Evolutionary conservation across 345 rosid genomes (phyloP), one percentile per base, ranked within the genome.

Genomic region (Theobroma cacao): DNA sequence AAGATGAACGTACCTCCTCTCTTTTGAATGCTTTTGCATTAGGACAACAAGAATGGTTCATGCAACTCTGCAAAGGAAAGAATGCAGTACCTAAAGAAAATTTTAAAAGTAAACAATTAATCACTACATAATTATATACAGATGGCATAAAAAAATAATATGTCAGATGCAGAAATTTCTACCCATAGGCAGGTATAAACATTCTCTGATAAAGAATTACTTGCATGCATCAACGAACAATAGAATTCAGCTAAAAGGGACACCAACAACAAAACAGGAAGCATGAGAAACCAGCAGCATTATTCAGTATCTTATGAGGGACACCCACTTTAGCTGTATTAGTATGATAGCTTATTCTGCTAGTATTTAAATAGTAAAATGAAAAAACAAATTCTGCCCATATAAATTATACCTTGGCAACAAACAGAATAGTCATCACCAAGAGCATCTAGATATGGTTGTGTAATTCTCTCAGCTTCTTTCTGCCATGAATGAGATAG

Each of bases 21-120:
- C 99, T 87, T 88, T 93, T 95, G 88, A 95, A 95, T 63, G 99
- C 99, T 83, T 87, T 91, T 65, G 98, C 93, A 78, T 89, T 93
- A 36, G 99, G 98, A 78, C 78, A 84, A 78, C 99, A 95, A 0
- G 99, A 93, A 82, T 95, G 98, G 84, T 95, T 95, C 94, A 92
- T 86, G 79, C 99, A 93, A 79, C 99, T 93, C 81, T 93, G 96
- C 76, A 95, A 68, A 63, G 99, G 95, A 88, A 87, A 95, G 88
- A 95, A 95, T 12, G 97, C 98, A n/a, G 93, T 88, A 77, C 99
- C 99, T 95, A 63, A 61, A 36, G 78, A 79, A 75, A 80, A 67
- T 75, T 41, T 17, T 0, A n/a, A 81, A 34, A 17, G 33, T 22
- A 20, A 17, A 47, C 5, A 77, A 62, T 5, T 33, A 30, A 60